Conservation (phyloP, 2,329 filamentous ascomycete species). For the Arthrobotrys sinensis region DNA sequence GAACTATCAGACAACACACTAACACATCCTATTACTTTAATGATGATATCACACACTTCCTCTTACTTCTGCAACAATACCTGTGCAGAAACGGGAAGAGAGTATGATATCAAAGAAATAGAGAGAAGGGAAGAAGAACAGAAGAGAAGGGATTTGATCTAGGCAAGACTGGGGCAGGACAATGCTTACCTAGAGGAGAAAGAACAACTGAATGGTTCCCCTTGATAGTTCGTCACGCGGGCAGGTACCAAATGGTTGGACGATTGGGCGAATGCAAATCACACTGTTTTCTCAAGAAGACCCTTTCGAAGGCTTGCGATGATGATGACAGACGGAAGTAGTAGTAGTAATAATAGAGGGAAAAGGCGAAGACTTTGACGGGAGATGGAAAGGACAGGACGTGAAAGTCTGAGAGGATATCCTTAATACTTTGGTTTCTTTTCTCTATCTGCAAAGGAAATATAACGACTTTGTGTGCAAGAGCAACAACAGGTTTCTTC, state of each 20-base stretch:
- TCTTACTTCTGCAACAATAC: background rate
- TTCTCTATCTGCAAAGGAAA: conserved; percentile 54
- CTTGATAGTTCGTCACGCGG: conserved; percentile 56
- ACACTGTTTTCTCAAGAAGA: conserved; percentile 22
- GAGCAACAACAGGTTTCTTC: conserved; percentile 45
- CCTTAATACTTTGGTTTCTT: conserved; percentile 42
- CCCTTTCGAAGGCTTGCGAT: conserved; percentile 14
- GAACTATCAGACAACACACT: conserved; percentile 8
- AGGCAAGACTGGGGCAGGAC: background rate
- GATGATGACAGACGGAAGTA: conserved; percentile 20
- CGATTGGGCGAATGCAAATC: conserved; percentile 8
- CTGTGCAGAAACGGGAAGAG: background rate
- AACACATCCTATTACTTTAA: background rate
- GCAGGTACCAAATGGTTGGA: conserved; percentile 19
- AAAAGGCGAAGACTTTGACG: conserved; percentile 25
- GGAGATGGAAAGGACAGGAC: conserved; percentile 29
- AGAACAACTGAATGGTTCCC: conserved; percentile 62
- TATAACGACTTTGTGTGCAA: conserved; percentile 31
- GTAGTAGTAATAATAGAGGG: conserved; percentile 6
- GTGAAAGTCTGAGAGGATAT: conserved; percentile 27
- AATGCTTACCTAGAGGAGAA: conserved; percentile 58
- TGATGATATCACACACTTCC: background rate
- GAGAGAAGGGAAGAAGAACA: background rate
- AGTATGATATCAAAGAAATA: background rate
- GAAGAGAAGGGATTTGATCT: background rate